phyloP scores from a whole-genome alignment of 371 early-diverging fungal genomes.

The Rhizopus delemar region DNA sequence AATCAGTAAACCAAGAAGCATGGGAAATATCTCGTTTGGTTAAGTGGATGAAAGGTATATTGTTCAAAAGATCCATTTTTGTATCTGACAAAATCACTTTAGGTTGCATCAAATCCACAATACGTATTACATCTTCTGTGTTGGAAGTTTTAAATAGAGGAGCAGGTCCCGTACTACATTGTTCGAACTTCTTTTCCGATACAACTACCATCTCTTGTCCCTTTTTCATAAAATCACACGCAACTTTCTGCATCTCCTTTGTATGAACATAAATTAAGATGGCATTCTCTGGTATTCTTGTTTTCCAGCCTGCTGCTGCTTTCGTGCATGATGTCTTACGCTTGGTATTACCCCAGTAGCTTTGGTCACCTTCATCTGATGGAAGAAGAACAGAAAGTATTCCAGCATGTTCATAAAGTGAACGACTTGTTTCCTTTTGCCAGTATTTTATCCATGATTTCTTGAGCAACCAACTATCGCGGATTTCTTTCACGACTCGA shows the following conservation, averaged over 20 bases:
- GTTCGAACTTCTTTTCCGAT: neutral
- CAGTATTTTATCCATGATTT: slow-evolving; percentile 38
- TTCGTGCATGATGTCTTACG: neutral
- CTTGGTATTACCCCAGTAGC: slow-evolving; percentile 27
- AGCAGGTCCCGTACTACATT: neutral
- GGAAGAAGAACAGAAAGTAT: slow-evolving; percentile 41
- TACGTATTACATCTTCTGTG: slow-evolving; percentile 11
- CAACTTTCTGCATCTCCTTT: neutral
- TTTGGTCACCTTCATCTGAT: slow-evolving; percentile 26
- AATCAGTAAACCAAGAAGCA: slow-evolving; percentile 52
- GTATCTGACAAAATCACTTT: slow-evolving; percentile 19
- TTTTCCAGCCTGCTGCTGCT: neutral
- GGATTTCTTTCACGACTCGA: slow-evolving; percentile 33
- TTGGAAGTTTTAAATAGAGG: neutral
- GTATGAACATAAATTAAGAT: neutral
- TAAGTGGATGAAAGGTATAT: slow-evolving; percentile 43
- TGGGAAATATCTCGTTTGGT: slow-evolving; percentile 51
- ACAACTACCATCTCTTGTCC: slow-evolving; percentile 8
- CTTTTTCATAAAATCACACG: neutral
- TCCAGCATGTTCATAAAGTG: slow-evolving; percentile 24
- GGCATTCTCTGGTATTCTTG: neutral
- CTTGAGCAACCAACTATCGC: slow-evolving; percentile 41
- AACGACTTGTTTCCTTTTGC: slow-evolving; percentile 8
- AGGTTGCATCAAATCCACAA: slow-evolving; percentile 25
- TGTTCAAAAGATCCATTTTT: neutral